A percentile compares a stretch with the other conserved stretches of the same genome.
Conservation (phyloP, 2,329 filamentous ascomycete genomes). For the Aspergillus amoenus region DNA sequence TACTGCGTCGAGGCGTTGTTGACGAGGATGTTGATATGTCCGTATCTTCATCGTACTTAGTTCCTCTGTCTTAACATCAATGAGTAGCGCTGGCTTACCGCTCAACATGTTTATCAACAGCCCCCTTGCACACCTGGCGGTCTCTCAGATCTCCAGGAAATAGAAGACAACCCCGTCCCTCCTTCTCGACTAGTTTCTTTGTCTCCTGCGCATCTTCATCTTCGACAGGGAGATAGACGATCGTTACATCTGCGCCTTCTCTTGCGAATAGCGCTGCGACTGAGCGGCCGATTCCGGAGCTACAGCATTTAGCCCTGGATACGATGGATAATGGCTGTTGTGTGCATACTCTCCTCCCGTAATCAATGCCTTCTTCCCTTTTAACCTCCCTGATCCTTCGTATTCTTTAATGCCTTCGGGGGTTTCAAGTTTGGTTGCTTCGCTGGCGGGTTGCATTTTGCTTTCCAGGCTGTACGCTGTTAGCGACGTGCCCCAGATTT, state of each 20-base stretch:
- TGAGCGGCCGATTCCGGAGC: conserved; percentile 56
- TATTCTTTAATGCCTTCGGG: conserved; percentile 35
- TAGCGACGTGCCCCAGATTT: background rate
- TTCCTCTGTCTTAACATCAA: no score
- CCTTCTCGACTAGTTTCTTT: conserved; percentile 52
- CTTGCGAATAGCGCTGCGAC: conserved; percentile 58
- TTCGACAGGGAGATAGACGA: conserved; percentile 58
- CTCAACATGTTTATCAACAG: conserved; percentile 55
- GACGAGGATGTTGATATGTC: conserved; percentile 51
- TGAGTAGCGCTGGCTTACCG: no score
- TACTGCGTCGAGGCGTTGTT: conserved; percentile 62
- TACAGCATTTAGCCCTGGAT: conserved; percentile 17
- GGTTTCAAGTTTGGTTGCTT: conserved; percentile 34
- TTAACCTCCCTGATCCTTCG: conserved; percentile 50
- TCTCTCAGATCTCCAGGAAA: conserved; percentile 52
- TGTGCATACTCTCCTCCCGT: conserved; percentile 54
- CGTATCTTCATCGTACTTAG: conserved; percentile 2
- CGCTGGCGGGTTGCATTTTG: conserved; percentile 30
- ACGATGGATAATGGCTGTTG: background rate
- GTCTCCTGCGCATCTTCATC: conserved; percentile 57
- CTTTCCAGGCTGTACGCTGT: conserved; percentile 4
- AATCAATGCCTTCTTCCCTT: conserved; percentile 53
- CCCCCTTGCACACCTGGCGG: conserved; percentile 50
- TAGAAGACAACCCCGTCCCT: conserved; percentile 49
- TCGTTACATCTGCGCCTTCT: conserved; percentile 58